phyloP scores from a whole-genome alignment of 345 rosid genomes.

The Citrus unshiu region DNA sequence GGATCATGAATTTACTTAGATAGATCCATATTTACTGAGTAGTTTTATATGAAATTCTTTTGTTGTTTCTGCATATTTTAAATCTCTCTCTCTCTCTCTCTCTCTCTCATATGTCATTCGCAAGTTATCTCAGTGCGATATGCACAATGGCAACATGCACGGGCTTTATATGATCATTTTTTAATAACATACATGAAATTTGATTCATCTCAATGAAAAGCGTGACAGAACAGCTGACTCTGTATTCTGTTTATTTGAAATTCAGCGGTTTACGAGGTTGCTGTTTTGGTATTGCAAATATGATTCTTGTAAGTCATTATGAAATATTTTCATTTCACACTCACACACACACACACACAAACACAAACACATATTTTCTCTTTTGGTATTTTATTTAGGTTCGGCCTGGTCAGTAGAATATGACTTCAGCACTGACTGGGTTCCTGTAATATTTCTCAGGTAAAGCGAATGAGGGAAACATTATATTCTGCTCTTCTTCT shows the following conservation, averaged over 20 bases:
- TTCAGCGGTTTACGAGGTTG: slow-evolving; percentile 91
- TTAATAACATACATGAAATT: not conserved
- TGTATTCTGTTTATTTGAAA: slow-evolving; percentile 27
- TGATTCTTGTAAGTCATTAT: slow-evolving; percentile 85
- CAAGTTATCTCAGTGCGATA: not conserved
- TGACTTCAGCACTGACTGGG: slow-evolving; percentile 13
- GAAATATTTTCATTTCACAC: not conserved
- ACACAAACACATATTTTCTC: not conserved
- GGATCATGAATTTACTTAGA: not conserved
- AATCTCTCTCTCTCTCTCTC: not conserved
- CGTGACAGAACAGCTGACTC: slow-evolving; percentile 25
- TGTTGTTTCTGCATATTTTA: not conserved
- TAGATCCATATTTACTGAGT: not conserved
- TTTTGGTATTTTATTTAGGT: not conserved
- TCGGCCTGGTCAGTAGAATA: not conserved
- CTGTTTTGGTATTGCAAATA: slow-evolving; percentile 93
- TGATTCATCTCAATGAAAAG: slow-evolving; percentile 15
- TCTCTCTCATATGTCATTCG: not conserved
- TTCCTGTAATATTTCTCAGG: slow-evolving; percentile 39
- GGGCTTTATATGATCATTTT: not conserved
- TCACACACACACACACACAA: not conserved
- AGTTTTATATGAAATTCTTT: not conserved
- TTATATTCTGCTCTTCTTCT: slow-evolving; percentile 82
- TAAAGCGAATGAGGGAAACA: slow-evolving; percentile 93
- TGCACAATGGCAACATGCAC: not conserved